Evolutionary conservation across 495 filamentous ascomycete genomes (phyloP), one percentile per base, ranked within the genome.

Genomic region (Trichoderma virens): DNA sequence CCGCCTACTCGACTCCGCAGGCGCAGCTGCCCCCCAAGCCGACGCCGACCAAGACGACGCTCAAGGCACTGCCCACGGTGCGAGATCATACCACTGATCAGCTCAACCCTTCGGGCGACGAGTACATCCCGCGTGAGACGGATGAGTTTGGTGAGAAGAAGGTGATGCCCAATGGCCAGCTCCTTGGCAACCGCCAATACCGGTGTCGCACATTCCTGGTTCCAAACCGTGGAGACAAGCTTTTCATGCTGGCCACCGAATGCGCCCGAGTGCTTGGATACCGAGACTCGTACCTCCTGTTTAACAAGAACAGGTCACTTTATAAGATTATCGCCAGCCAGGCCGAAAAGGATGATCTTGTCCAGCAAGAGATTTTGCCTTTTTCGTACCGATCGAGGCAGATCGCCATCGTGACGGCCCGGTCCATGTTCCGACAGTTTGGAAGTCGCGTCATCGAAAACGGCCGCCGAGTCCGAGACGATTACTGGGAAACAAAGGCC

Each of bases 371-470:
- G 70, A 92, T 98, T 62, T 78, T 99, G 32, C 95, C 95, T 0
- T 99, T 98, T 75, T 98, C 94, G 27, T 99, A 99, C 70, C 86
- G 95, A 25, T 99, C 94, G 7, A 88, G 94, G 45, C 94, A 99
- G 76, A 99, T 98, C 65, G 95, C 94, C 30, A 98, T 99, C 65
- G 94, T 99, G 32, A 97, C 94, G 3, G 94, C 94, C n/a, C 87
- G 90, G 66, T 97, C 94, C 59, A 99, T 99, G 94, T 99, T 98
- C 73, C 88, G 94, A 20, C 94, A 99, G 74, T 99, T 99, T 72
- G 94, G 94, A n/a, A 96, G 92, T 69, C 82, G 95, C 62, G 88
- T 99, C 41, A 95, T 99, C 64, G 85, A 88, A 5, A 88, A 90
- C 70, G 94, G 94, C 14, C 82, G 93, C 65, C 85, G 95, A 13